Evolutionary conservation across 1,284 basidiomycete species (phyloP).

Genomic region (Moesziomyces globuligerus): DNA sequence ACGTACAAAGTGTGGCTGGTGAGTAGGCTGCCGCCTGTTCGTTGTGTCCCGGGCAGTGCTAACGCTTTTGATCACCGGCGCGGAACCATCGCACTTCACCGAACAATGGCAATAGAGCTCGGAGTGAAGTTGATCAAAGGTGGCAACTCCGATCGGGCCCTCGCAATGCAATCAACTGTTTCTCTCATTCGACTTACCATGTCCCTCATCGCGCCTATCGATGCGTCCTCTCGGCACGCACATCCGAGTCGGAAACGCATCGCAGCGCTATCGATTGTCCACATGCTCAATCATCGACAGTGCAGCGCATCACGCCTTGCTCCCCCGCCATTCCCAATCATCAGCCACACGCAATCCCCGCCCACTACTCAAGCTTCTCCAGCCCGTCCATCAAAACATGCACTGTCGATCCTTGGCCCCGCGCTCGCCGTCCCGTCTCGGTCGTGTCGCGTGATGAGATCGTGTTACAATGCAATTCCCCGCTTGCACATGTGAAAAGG

Average conservation of each 20-base stretch:
- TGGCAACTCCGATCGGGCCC: too few relatives aligned
- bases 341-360: neutral
- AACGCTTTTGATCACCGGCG: slow-evolving; percentile 7
- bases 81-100: too few relatives aligned
- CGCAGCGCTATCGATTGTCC: slow-evolving; percentile 5
- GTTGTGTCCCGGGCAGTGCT: neutral
- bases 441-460: neutral
- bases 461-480: too few relatives aligned
- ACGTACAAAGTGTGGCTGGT: slow-evolving; percentile 52
- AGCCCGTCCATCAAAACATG: slow-evolving; percentile 6
- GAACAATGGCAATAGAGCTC: too few relatives aligned
- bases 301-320: neutral
- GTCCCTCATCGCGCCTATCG: too few relatives aligned
- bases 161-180: too few relatives aligned
- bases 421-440: neutral
- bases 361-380: neutral
- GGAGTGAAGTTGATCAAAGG: slow-evolving; percentile 2
- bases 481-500: too few relatives aligned
- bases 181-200: too few relatives aligned
- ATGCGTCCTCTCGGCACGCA: too few relatives aligned
- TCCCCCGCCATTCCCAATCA: slow-evolving; percentile 1
- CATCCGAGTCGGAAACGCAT: too few relatives aligned
- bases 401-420: slow-evolving; percentile 11
- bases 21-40: slow-evolving; percentile 6
- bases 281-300: neutral